Evolutionary conservation across 108 stramenopile genomes (phyloP), one percentile per base, ranked within the genome.

Genomic region (Cyclostephanos invisitatus): DNA sequence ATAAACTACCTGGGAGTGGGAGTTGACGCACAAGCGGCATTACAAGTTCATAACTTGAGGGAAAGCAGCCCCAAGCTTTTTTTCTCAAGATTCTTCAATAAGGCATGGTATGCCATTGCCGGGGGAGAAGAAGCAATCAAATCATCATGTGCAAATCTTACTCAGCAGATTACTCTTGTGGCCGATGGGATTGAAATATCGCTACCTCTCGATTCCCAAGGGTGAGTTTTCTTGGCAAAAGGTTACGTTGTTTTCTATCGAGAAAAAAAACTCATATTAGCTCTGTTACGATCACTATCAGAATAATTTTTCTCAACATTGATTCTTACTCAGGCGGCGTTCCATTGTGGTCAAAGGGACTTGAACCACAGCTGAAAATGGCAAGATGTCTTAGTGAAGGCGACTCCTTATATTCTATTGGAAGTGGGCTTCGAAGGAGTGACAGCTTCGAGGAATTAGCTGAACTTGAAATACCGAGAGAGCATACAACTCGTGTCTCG

Each of bases 1-100:
- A 85, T 89, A 36, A 96, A 96, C 64, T 96, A 96, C 59, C 66
- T 96, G 11, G 90, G 96, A 22, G 88, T 96, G n/a, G 96, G 96
- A 24, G 91, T 88, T 1, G 96, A 96, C 75, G 96, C 94, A 7
- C 89, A 92, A 60, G 85, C 89, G 4, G 92, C 92, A 7, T 68
- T 96, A 6, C 91, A 93, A 78, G 91, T 96, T 20, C 94, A 96
- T 44, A 81, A 78, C 35, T 75, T 92, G 10, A 82, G 92, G 27
- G 90, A 94, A 55, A 86, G 74, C 65, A 82, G 68, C 42, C 92
- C 95, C 7, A 84, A 88, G 46, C 84, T 94, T 8, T 96, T 96
- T 73, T 91, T 94, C 64, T 93, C 91, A 2, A 78, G 94, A 17
- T 68, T 91, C 40, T 83, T 91, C 50, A 96, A 96, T 79, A 96